Base-by-base conservation (phyloP, 768 basidiomycete genomes). In the Mrakia blollopis region DNA sequence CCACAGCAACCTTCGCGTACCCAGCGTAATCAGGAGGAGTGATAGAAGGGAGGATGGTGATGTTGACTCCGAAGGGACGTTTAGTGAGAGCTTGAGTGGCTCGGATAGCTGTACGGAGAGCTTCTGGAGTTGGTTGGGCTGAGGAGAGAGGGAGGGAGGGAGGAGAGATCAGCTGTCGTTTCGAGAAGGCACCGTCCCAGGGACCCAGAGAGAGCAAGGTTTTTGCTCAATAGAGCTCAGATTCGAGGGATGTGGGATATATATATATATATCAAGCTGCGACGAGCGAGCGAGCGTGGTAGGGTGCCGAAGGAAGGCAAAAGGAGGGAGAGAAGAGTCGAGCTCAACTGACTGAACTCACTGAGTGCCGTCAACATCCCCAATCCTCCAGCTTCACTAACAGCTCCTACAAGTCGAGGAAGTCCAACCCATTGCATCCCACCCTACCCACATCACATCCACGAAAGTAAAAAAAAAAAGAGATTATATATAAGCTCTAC, bases 321-420 rank as follows among this genome's bases (percentile, higher is more conserved):
- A 25, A 14, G 18, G 23, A 72, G 25, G 16, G 60, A 32, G n/a
- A 54, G 23, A 44, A 8, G 37, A 57, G 52, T 1, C n/a, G 32
- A 30, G 32, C 44, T 32, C 44, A 47, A n/a, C n/a, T n/a, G n/a
- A n/a, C n/a, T n/a, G n/a, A n/a, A n/a, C 75, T 39, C 28, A 77
- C 70, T 93, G 35, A 97, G 86, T 1, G 93, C 94, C 2, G 93
- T 95, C 72, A 96, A 84, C 72, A 96, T 87, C 2, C 93, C 93
- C 88, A 72, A 57, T 35, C 80, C 82, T 13, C 82, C 82, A 1
- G 81, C 77, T 5, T 72, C 41, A 3, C 80, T 80, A 3, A 82
- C 81, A 32, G 82, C 83, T 4, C 80, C 78, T 1, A 77, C 82
- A 4, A 82, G 78, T 16, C 83, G 82, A 1, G 94, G 73, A 11